Evolutionary conservation across 371 early-diverging fungal genomes (phyloP).

Genomic region (Choanephora cucurbitarum): DNA sequence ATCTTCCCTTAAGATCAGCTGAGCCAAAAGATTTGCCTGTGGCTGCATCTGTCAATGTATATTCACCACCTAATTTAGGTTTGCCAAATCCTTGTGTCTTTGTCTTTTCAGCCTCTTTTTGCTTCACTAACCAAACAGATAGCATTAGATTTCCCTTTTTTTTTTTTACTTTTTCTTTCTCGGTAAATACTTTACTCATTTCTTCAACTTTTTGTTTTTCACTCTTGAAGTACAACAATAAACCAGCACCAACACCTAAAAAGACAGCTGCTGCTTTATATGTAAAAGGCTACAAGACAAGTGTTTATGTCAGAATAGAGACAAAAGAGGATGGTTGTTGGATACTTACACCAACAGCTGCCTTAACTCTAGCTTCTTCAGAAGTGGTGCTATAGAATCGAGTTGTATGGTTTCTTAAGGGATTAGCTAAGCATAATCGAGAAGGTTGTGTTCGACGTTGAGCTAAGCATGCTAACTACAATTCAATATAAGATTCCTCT

Average conservation of each 20-base stretch:
- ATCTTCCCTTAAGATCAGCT: constrained; percentile 72
- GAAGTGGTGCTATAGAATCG: constrained; percentile 14
- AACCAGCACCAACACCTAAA: constrained; percentile 60
- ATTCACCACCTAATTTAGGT: constrained; percentile 94
- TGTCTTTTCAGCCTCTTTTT: constrained; percentile 37
- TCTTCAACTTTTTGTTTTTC: constrained; percentile 63
- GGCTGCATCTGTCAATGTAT: constrained; percentile 80
- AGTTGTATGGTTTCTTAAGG: neutral
- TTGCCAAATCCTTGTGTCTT: constrained; percentile 60
- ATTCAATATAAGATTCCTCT: too few relatives aligned
- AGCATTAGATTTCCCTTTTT: too few relatives aligned
- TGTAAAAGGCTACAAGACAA: constrained; percentile 51
- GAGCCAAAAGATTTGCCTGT: constrained; percentile 37
- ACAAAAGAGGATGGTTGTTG: neutral
- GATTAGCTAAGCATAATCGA: neutral
- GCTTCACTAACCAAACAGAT: constrained; percentile 39
- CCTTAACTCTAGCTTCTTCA: constrained; percentile 20
- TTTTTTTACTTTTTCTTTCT: neutral
- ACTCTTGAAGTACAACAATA: constrained; percentile 60
- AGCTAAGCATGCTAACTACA: neutral
- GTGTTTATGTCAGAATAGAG: neutral
- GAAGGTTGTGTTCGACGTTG: neutral
- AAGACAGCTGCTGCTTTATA: constrained; percentile 56
- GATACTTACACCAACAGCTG: constrained; percentile 25
- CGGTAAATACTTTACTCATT: constrained; percentile 45